Evolutionary conservation across 1,284 basidiomycete genomes (phyloP).

Genomic region (Filobasidium uniguttulatum): DNA sequence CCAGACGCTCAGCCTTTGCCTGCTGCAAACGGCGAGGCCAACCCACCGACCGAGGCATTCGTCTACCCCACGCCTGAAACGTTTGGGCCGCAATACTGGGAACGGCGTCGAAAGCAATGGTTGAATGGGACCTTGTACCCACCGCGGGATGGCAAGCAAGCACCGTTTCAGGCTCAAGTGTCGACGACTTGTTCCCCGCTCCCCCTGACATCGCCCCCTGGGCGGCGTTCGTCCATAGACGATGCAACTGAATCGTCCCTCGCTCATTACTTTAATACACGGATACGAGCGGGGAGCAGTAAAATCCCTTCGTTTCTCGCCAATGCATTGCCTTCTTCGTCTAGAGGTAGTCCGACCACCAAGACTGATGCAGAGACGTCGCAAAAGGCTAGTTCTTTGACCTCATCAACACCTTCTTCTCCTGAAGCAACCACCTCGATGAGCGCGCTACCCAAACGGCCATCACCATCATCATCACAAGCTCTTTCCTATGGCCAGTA

Average conservation of each 20-base stretch:
- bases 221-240: not conserved
- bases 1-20: not conserved
- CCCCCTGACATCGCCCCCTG: not conserved
- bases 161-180: not conserved
- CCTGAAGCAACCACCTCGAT: no score
- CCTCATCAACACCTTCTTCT: not conserved
- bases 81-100: conserved; percentile 1
- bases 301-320: conserved; percentile 15
- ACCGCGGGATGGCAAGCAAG: no score
- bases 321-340: not conserved
- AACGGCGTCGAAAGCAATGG: not conserved
- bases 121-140: not conserved
- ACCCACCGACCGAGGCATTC: not conserved
- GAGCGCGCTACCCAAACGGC: no score
- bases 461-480: not conserved
- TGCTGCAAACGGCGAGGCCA: no score
- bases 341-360: not conserved
- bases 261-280: not conserved
- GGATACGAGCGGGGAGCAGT: conserved; percentile 4
- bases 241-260: not conserved
- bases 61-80: not conserved
- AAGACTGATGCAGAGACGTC: conserved; percentile 3
- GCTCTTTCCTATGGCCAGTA: not conserved
- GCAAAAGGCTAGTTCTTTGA: not conserved
- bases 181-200: not conserved